phyloP scores from a whole-genome alignment of 495 filamentous ascomycete genomes.

The Daldinia childiae region DNA sequence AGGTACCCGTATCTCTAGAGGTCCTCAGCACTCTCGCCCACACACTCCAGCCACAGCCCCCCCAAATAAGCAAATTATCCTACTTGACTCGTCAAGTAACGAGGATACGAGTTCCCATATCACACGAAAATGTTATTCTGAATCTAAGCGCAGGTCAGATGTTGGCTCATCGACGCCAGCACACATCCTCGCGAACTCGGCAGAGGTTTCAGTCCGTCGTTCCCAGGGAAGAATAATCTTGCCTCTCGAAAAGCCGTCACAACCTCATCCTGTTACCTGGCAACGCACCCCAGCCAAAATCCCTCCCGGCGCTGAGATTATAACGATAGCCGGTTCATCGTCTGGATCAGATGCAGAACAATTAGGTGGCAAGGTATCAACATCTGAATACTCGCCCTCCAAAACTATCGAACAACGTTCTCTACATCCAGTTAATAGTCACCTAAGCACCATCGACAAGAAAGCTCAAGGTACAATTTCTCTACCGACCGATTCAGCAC shows the following conservation, averaged over 20 bases:
- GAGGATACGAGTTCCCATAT: background rate
- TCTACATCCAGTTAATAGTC: conserved; percentile 1
- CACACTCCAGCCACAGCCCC: background rate
- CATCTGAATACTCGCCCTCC: background rate
- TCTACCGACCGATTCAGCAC: background rate
- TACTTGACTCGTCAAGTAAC: conserved; percentile 6
- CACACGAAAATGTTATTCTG: background rate
- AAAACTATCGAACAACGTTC: conserved; percentile 2
- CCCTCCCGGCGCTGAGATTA: background rate
- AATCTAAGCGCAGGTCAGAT: background rate
- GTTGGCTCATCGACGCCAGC: background rate
- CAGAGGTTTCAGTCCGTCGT: background rate
- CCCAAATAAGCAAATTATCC: background rate
- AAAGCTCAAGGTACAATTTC: background rate
- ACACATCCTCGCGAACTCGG: background rate
- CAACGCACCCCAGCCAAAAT: background rate
- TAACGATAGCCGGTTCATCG: conserved; percentile 3
- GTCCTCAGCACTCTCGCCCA: background rate
- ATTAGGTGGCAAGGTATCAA: background rate
- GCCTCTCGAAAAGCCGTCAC: background rate
- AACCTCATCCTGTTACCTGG: background rate
- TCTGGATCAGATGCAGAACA: background rate
- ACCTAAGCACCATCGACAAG: conserved; percentile 4
- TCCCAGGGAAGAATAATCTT: background rate
- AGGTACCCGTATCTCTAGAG: background rate